Evolutionary conservation across 345 rosid species (phyloP).

Genomic region (Salix arbutifolia): DNA sequence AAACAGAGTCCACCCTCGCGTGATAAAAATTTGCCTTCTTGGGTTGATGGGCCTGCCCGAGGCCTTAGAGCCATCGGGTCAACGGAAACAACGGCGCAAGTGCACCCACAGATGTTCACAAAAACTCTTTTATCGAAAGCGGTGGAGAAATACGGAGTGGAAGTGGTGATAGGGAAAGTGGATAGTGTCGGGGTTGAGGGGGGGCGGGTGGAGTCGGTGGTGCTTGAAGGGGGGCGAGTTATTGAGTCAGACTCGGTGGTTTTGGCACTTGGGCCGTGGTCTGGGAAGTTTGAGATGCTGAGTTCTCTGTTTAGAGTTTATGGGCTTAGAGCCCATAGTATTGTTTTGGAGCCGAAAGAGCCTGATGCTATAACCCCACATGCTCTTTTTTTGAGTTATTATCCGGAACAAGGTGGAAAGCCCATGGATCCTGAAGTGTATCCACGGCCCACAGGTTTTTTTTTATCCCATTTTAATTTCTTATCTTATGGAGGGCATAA

Average conservation of each 20-base stretch:
- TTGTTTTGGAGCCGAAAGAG: conserved; percentile 22
- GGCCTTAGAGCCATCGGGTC: conserved; percentile 54
- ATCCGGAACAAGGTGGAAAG: conserved; percentile 42
- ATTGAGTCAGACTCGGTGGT: conserved; percentile 65
- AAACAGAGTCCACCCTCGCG: conserved; percentile 3
- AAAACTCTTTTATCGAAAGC: conserved; percentile 50
- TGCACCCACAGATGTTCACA: conserved; percentile 81
- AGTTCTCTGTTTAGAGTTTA: conserved; percentile 59
- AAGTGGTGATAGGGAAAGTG: conserved; percentile 65
- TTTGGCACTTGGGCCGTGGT: conserved; percentile 83
- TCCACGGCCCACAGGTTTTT: conserved; percentile 72
- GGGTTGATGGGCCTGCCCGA: conserved; percentile 68
- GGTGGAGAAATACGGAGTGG: conserved; percentile 51
- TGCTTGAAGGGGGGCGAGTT: conserved; percentile 55
- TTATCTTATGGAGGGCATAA: too few relatives aligned
- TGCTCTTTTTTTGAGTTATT: conserved; percentile 59
- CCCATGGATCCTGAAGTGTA: conserved; percentile 76
- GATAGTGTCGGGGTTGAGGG: conserved; percentile 45
- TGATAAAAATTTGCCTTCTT: conserved; percentile 38
- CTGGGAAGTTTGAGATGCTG: conserved; percentile 59
- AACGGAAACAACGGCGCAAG: conserved; percentile 66
- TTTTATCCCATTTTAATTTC: background rate
- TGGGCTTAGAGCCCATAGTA: conserved; percentile 31
- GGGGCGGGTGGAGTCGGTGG: conserved; percentile 49
- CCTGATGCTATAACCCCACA: conserved; percentile 60